Evolutionary conservation across 345 rosid genomes (phyloP).

Genomic region (Citrus unshiu): DNA sequence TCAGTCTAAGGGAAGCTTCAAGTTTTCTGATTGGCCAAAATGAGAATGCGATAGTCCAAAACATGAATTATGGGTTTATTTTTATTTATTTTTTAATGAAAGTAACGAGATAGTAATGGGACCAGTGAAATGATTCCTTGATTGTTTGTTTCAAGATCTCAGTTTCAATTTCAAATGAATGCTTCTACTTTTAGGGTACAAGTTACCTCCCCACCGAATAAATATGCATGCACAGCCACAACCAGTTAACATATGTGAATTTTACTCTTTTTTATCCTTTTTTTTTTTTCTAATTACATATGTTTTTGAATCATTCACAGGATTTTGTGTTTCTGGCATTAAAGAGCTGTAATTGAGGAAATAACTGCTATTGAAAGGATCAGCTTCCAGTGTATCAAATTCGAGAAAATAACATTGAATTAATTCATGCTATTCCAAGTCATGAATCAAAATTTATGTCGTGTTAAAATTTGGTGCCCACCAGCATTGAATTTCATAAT

Average conservation of each 20-base stretch:
- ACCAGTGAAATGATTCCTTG: constrained; percentile 1
- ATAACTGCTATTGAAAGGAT: too few species aligned
- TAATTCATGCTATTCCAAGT: neutral
- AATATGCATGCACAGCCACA: neutral
- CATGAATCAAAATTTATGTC: neutral
- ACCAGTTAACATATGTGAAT: neutral
- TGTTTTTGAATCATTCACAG: neutral
- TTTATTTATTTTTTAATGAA: neutral
- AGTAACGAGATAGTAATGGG: neutral
- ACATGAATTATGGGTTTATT: neutral
- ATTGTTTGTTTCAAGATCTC: neutral
- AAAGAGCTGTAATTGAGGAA: neutral
- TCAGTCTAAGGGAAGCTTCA: neutral
- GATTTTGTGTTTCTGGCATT: neutral
- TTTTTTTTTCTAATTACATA: neutral
- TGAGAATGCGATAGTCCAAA: neutral
- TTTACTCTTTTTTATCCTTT: neutral
- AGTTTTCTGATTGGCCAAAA: neutral
- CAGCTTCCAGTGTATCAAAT: too few species aligned
- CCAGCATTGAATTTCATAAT: neutral
- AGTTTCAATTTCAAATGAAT: neutral
- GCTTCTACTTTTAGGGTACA: neutral
- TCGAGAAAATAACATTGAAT: neutral
- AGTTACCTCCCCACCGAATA: neutral
- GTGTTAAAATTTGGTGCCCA: too few species aligned